Percentiles rank a stretch among this genome's conserved stretches.
These are phyloP conservation scores for Sordariomycetes sp. DNA, from an alignment of 2,329 filamentous ascomycete species.

Conservation along the genomic window DNA sequence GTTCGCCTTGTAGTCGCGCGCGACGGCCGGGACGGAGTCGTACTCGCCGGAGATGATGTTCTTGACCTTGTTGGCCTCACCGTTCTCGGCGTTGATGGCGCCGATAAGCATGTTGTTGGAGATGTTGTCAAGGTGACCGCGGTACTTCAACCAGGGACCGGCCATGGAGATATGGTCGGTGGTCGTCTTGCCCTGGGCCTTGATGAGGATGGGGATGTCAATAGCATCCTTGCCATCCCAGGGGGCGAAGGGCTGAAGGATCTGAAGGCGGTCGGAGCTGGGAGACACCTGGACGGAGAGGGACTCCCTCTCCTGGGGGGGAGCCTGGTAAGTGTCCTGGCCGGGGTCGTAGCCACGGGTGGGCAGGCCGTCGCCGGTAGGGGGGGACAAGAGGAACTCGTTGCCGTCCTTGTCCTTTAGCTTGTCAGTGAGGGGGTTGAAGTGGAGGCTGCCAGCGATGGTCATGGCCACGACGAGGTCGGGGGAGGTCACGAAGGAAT, in stretches of 20 bases:
- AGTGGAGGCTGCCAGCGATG: conserved; percentile 72
- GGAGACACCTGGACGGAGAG: conserved; percentile 77
- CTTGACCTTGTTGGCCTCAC: conserved; percentile 94
- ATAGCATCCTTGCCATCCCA: conserved; percentile 89
- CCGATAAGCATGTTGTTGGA: conserved; percentile 99
- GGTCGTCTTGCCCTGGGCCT: conserved; percentile 90
- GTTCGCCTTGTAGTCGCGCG: conserved; percentile 97
- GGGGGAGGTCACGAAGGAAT: conserved; percentile 85
- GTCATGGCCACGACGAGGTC: conserved; percentile 81
- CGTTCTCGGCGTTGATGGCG: conserved; percentile 91
- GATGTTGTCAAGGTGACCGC: conserved; percentile 97
- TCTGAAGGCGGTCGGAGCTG: conserved; percentile 83
- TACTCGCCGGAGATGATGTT: conserved; percentile 76
- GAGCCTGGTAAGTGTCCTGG: conserved; percentile 89
- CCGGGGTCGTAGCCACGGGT: conserved; percentile 76
- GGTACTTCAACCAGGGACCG: conserved; percentile 96
- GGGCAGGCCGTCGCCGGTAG: conserved; percentile 72
- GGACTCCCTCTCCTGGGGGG: conserved; percentile 61
- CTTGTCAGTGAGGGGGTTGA: conserved; percentile 89
- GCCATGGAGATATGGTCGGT: conserved; percentile 98
- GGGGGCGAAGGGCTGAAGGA: conserved; percentile 70
- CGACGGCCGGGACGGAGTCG: conserved; percentile 82
- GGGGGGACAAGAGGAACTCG: conserved; percentile 77
- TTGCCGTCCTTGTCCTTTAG: conserved; percentile 94
- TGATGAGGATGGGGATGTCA: conserved; percentile 86